These are phyloP conservation scores for Metarhizium brunneum DNA, from an alignment of 2,329 filamentous ascomycete genomes.

Conservation along the genomic window DNA sequence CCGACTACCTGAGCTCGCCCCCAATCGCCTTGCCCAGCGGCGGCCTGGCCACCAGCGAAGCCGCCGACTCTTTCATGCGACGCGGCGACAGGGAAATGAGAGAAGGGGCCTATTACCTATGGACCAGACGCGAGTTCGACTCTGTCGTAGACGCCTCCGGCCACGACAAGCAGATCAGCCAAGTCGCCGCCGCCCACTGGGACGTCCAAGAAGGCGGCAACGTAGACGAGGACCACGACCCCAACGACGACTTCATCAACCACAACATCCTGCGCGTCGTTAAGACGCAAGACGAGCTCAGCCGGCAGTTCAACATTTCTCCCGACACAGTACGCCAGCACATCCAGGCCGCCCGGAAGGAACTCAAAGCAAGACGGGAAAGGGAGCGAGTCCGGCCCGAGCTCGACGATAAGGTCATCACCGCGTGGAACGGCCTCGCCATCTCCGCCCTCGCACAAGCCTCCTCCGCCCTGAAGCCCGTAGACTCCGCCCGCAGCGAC, in stretches of 20 bases:
- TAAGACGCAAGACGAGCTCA: conserved; percentile 58
- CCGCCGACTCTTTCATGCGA: conserved; percentile 73
- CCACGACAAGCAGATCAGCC: conserved; percentile 47
- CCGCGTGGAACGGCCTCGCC: conserved; percentile 80
- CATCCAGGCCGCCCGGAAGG: conserved; percentile 56
- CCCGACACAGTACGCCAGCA: conserved; percentile 59
- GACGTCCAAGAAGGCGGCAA: conserved; percentile 79
- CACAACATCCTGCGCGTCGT: conserved; percentile 78
- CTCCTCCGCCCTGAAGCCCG: conserved; percentile 53
- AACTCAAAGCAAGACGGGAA: conserved; percentile 63
- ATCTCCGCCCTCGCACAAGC: conserved; percentile 75
- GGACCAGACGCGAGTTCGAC: conserved; percentile 82
- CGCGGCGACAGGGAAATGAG: conserved; percentile 71
- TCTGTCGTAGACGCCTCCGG: conserved; percentile 45
- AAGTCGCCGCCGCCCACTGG: conserved; percentile 75
- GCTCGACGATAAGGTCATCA: conserved; percentile 81
- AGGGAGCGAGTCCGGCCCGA: conserved; percentile 66
- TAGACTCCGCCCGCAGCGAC: conserved; percentile 47
- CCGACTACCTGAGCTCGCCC: conserved; percentile 69
- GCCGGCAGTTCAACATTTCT: conserved; percentile 64
- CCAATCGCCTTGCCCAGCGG: conserved; percentile 60
- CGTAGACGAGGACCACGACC: conserved; percentile 70
- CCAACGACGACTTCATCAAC: conserved; percentile 88
- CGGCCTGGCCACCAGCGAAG: conserved; percentile 80
- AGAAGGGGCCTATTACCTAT: conserved; percentile 91